phyloP scores from a whole-genome alignment of 176 grass and related monocot genomes.

The Juncus inflexus region DNA sequence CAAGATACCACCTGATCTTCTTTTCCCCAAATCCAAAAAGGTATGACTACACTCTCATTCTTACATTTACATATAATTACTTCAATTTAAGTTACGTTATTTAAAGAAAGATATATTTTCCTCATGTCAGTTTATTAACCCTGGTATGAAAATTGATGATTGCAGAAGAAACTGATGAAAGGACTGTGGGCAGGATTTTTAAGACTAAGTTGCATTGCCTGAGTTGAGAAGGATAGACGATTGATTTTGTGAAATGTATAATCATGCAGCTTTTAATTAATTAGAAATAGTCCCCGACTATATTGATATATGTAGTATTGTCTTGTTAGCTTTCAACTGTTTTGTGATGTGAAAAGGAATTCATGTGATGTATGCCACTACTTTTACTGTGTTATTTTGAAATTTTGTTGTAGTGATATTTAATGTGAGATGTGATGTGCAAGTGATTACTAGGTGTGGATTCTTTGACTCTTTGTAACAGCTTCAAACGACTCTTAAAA shows the following conservation, averaged over 20 bases:
- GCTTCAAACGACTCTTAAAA: too few relatives aligned
- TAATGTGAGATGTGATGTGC: too few relatives aligned
- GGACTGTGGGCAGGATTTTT: conserved; percentile 63
- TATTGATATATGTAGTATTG: not conserved
- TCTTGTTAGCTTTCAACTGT: not conserved
- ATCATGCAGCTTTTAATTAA: not conserved
- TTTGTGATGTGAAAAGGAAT: not conserved
- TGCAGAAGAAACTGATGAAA: conserved; percentile 54
- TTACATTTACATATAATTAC: not conserved
- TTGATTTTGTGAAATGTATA: not conserved
- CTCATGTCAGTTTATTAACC: too few relatives aligned
- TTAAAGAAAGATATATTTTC: not conserved
- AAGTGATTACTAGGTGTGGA: too few relatives aligned
- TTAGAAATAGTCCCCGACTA: not conserved
- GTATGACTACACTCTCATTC: conserved; percentile 10
- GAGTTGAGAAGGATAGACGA: conserved; percentile 4
- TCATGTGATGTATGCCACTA: not conserved
- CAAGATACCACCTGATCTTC: conserved; percentile 61
- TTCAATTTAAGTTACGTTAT: not conserved
- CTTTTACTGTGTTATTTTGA: conserved; percentile 4
- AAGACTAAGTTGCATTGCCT: conserved; percentile 51
- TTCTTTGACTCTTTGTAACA: too few relatives aligned
- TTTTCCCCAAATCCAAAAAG: conserved; percentile 43
- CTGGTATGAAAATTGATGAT: not conserved
- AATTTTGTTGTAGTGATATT: too few relatives aligned